Evolutionary conservation across 179 eudicot genomes (phyloP), one percentile per base, ranked within the genome.

Genomic region (Beta lomatogona): DNA sequence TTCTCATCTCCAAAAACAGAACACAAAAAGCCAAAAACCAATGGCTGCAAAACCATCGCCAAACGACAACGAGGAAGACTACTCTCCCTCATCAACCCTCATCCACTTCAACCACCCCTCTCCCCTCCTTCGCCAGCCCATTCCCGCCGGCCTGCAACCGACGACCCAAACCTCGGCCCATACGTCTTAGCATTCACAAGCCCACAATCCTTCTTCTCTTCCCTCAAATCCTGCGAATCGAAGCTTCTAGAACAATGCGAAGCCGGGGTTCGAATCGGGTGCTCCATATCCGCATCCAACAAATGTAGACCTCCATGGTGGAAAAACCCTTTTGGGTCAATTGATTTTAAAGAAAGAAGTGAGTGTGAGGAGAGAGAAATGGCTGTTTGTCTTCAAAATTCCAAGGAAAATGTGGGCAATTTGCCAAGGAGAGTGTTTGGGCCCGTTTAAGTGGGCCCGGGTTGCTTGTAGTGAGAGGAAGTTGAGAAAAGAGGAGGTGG

Each of bases 341-440:
- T 77, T 2, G 91, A 88, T 45, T 87, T 82, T n/a, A 78, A 68
- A 1, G 92, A 90, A 50, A 86, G 95, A 80, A 92, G 71, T 46
- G 80, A 80, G 79, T 94, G 97, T 53, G 98, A 94, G 80, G 97
- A 91, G 87, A 80, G 85, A 46, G 98, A 93, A 78, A 91, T 87
- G 90, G 86, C 72, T 18, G 82, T 21, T 5, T 94, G 97, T 64
- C 55, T 94, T 48, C 83, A 78, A 16, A 88, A 82, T 9, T 82
- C 93, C 6, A 89, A 79, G 55, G 91, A 61, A 0, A 78, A 64
- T 91, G 97, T 70, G 79, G 28, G 7, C 76, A 64, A 0, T 89
- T 89, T 73, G 92, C 92, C 5, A 80, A 69, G 71, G 91, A 86
- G 68, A 91, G 90, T 89, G 92, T 64, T 52, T 57, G 79, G 83